Evolutionary conservation across 192 early-diverging fungal species (phyloP), one percentile per base, ranked within the genome.

Genomic region (Coemansia sp.): DNA sequence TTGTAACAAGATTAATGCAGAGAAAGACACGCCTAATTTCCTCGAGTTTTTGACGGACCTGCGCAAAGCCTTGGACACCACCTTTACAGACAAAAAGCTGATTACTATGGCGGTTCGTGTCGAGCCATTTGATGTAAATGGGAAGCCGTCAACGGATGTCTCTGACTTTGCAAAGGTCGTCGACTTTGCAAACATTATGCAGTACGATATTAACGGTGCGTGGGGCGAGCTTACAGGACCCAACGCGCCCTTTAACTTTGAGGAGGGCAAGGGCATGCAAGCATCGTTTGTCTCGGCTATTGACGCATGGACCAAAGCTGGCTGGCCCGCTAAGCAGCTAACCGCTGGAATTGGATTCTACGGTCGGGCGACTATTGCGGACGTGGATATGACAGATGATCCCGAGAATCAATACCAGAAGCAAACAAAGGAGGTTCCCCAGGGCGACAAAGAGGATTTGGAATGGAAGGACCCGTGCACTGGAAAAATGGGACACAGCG

Each of bases 101-200:
- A 85, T 91, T 58, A 85, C 88, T 8, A 73, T 90, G 55, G 90
- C 90, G 0, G 85, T 83, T 1, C 66, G 81, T 18, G 73, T 86
- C 12, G 63, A 85, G 11, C 82, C 89, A 0, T 89, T 89, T 67
- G 72, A 84, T 16, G 74, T 76, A 16, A 62, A 79, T 23, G 68
- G 61, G 12, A 73, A 68, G 0, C 71, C 78, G 10, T 68, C 85
- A 14, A 67, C 50, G 0, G 85, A 90, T 31, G 83, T 90, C 8
- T 76, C 82, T 11, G 86, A 53, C 9, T 90, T 85, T 75, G 86
- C 84, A 55, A 82, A 86, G 58, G 77, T 83, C 14, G 79, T 92
- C 1, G 83, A 87, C 60, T 84, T 79, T 42, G 81, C 87, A 25
- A 87, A 88, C 42, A 33, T 94, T 18, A 91, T 92, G 89, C 82